Percentiles rank a stretch among this genome's conserved stretches.
Conservation (phyloP, 148 eudicot genomes). For the Salicornia ramosissima region DNA sequence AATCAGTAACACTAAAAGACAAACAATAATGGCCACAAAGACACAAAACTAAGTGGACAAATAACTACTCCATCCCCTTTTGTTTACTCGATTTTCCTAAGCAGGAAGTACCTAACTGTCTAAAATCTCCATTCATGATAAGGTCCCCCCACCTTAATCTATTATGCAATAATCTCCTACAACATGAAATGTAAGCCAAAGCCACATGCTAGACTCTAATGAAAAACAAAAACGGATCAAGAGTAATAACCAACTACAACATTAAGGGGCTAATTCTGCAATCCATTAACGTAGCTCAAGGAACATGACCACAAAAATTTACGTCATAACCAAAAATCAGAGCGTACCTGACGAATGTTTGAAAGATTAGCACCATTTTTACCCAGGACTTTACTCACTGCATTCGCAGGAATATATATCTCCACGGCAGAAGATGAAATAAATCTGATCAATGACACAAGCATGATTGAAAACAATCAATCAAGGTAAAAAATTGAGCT, state of each 20-base stretch:
- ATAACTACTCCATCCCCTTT: too few species aligned
- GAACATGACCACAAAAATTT: neutral
- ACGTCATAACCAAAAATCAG: neutral
- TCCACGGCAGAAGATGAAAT: slow-evolving; percentile 62
- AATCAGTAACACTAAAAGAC: neutral
- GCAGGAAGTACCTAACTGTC: too few species aligned
- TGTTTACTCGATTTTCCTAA: too few species aligned
- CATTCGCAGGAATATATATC: slow-evolving; percentile 76
- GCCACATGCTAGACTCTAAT: neutral
- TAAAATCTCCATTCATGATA: too few species aligned
- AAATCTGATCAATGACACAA: slow-evolving; percentile 37
- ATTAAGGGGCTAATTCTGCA: too few species aligned
- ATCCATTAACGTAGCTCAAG: neutral
- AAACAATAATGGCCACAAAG: too few species aligned
- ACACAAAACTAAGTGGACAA: too few species aligned
- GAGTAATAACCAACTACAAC: neutral
- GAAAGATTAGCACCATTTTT: slow-evolving; percentile 81
- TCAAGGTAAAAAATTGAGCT: neutral
- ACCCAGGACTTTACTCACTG: slow-evolving; percentile 79
- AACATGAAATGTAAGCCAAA: too few species aligned
- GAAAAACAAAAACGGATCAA: neutral
- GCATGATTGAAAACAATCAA: slow-evolving; percentile 1
- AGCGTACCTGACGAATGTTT: slow-evolving; percentile 75
- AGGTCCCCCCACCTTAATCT: too few species aligned
- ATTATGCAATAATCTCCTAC: too few species aligned